These are phyloP conservation scores for Trypanosoma mega DNA, from an alignment of 208 protist genomes.

Conservation along the genomic window DNA sequence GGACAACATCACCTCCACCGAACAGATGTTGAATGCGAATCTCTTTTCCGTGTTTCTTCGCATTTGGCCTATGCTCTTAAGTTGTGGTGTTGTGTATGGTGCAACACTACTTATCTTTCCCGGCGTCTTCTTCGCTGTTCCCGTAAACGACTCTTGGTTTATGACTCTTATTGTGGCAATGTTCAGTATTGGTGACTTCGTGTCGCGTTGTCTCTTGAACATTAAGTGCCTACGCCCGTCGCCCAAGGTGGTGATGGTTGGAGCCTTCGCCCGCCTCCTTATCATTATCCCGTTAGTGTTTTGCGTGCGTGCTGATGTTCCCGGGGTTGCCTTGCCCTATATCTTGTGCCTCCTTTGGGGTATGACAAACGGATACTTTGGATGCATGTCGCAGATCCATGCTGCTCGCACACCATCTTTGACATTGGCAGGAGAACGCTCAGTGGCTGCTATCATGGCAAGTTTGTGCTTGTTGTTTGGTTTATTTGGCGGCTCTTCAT, in stretches of 20 bases:
- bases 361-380: constrained; percentile 82
- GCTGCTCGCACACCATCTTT: constrained; percentile 45
- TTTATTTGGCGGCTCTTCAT: constrained; percentile 46
- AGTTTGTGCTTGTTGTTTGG: constrained; percentile 53
- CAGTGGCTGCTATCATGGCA: constrained; percentile 46
- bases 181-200: constrained; percentile 69
- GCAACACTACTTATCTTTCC: constrained; percentile 68
- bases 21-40: constrained; percentile 59
- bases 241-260: constrained; percentile 45
- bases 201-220: constrained; percentile 41
- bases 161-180: constrained; percentile 48
- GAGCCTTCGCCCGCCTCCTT: constrained; percentile 44
- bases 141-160: constrained; percentile 46
- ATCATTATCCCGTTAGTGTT: constrained; percentile 61
- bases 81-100: constrained; percentile 61
- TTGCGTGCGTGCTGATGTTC: constrained; percentile 54
- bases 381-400: constrained; percentile 64
- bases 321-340: constrained; percentile 41
- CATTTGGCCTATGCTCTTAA: constrained; percentile 72
- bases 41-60: constrained; percentile 40
- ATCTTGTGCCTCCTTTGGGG: constrained; percentile 48
- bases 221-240: constrained; percentile 37
- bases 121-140: constrained; percentile 56
- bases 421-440: constrained; percentile 54
- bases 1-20: constrained; percentile 46